Base-by-base conservation (phyloP, 371 early-diverging fungal species). In the Lichtheimia hyalospora region DNA sequence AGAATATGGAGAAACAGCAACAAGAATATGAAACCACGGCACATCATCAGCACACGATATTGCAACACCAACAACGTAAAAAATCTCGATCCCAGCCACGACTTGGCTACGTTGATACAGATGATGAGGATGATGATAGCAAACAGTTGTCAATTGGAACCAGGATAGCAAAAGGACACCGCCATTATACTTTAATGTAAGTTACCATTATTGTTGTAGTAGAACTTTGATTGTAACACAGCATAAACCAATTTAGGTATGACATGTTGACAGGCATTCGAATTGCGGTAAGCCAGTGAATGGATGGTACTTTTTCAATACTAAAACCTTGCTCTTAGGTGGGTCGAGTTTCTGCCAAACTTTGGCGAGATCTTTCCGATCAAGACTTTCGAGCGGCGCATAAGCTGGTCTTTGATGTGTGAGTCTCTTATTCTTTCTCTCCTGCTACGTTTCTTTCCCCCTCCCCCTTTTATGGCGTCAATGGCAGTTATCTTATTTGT, bases 231-330 rank as follows among this genome's bases (percentile, higher is more conserved):
- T 41, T 25, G 25, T 34, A 34, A 34, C 34, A 34, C 34, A 34
- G 46, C 34, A 71, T 69, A 68, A 66, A 57, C 16, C 20, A 39
- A 27, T 58, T 25, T 43, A 96, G 95, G 96, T 95, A 96, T 79
- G 91, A 98, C 67, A 97, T 98, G 98, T 77, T 98, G 53, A 96
- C 96, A 4, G 98, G 94, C 13, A 92, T 93, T 59, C 84, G 92
- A n/a, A 87, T 89, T 39, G 88, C 89, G n/a, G 92, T 41, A 54
- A n/a, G 39, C 5, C 83, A 83, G 18, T 23, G 28, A 43, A 14
- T 6, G 43, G 69, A 67, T 68, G 40, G 20, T 18, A 40, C 20
- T 12, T 3, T 5, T 25, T 25, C 1, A 54, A n/a, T 2, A 46
- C n/a, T 18, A 58, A 21, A 34, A 18, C 27, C 53, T 18, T 5